Evolutionary conservation across 306 rosid species (phyloP), one percentile per base, ranked within the genome.

Genomic region (Citrullus colocynthis): DNA sequence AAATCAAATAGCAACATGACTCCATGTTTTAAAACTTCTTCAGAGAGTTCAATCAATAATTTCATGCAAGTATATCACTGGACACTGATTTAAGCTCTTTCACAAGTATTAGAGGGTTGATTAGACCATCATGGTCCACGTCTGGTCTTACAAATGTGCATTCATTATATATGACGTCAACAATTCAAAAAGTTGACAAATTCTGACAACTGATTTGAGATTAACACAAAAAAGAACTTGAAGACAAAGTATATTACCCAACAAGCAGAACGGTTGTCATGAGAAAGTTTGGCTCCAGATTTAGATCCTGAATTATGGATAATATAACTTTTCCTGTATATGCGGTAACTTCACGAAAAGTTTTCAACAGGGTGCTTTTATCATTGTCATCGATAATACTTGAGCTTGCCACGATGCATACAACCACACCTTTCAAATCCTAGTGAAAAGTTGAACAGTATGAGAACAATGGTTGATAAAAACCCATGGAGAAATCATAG

Each of bases 351-450:
- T 89, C 87, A 61, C 96, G 92, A 74, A 95, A 95, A 15, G 89
- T 83, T 78, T 0, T 82, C 85, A 90, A 74, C 81, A 89, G 84
- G 77, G 81, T 74, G 34, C 79, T 84, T 48, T 85, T 69, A 84
- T 86, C 91, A 49, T 77, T 82, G 57, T 85, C 84, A 36, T 67
- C 81, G 65, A 87, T 76, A 32, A 84, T 84, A 55, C 55, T 81
- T 21, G 96, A 95, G 82, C 93, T 83, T 39, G 96, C 86, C 75
- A 92, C 75, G 58, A 85, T 84, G 89, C 96, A 95, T 78, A 95
- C 76, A 85, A 90, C 85, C 71, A 79, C 45, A 65, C 93, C 87
- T 82, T 86, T 88, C 87, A 88, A 80, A 78, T 88, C 93, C 97
- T 95, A 85, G 24, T 74, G 71, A 42, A 74, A 75, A 48, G 32